Evolutionary conservation across 176 grass and related monocot genomes (phyloP), one percentile per base, ranked within the genome.

Genomic region (Oryza glumipatula): DNA sequence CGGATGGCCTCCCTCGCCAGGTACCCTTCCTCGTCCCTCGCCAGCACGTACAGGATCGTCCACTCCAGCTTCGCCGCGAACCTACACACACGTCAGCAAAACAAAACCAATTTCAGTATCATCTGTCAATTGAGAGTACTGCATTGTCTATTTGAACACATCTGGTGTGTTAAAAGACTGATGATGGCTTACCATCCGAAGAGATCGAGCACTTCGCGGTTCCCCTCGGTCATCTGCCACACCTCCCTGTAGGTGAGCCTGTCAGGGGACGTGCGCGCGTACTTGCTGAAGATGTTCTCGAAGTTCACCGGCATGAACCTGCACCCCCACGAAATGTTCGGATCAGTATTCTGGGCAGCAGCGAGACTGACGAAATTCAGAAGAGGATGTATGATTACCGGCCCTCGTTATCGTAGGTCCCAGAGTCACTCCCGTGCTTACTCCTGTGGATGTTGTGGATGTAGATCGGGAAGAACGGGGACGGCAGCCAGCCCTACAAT

Each of bases 251-350:
- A 90, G 44, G 78, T 90, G 13, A 97, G 84, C 85, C 71, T 82
- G 77, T 97, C 92, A 0, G 91, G 89, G 28, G 75, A 86, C 14
- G 92, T 92, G 47, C 65, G 85, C 2, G 87, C 94, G 72, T 92
- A 92, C 87, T 94, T 94, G 89, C 92, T 94, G 92, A 97, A 97
- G 22, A 94, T 88, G 88, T 94, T 97, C 85, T 98, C 96, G 70
- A 98, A 95, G 16, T 92, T 93, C 24, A 90, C 88, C 22, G 96
- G 96, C 65, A 95, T 19, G 65, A 90, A 98, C 80, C 93, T 98
- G 82, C 56, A 38, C 1, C 4, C 10, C 39, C n/a, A 33, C 30
- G 30, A 24, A 45, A 28, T 73, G 9, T 17, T 60, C 17, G 26
- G 3, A 11, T 63, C 9, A 23, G 23, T n/a, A 3, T 63, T 7